A percentile compares a stretch with the other conserved stretches of the same genome.
Evolutionary conservation across 1,284 basidiomycete species (phyloP).

Genomic region (Ustanciosporium gigantosporum): DNA sequence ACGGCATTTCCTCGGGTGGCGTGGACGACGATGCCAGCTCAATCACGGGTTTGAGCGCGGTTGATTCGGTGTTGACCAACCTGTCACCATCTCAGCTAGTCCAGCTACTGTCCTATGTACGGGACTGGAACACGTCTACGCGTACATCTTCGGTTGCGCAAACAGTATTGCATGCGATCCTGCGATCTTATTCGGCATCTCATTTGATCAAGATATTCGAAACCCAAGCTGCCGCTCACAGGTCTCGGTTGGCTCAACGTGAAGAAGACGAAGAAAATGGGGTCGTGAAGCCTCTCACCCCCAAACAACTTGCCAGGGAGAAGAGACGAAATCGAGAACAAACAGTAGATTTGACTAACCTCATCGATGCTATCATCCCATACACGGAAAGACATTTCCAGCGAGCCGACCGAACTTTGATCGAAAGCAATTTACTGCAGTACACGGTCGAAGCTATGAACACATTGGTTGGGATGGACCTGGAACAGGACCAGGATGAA

Average conservation of each 20-base stretch:
- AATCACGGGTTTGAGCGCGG: constrained; percentile 49
- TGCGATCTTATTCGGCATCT: constrained; percentile 74
- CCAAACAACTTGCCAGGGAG: constrained; percentile 7
- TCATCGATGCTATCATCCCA: constrained; percentile 82
- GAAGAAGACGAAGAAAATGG: constrained; percentile 24
- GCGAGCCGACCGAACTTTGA: constrained; percentile 80
- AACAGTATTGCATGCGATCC: constrained; percentile 76
- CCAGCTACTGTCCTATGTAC: constrained; percentile 78
- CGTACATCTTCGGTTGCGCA: constrained; percentile 86
- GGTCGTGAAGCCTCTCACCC: background rate
- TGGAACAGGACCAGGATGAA: constrained; percentile 3
- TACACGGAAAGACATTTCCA: constrained; percentile 91
- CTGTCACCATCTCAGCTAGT: constrained; percentile 76
- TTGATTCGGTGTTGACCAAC: constrained; percentile 70
- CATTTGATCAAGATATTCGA: constrained; percentile 75
- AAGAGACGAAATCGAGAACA: constrained; percentile 61
- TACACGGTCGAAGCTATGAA: constrained; percentile 92
- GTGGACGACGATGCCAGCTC: constrained; percentile 9
- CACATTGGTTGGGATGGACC: constrained; percentile 49
- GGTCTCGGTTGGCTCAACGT: constrained; percentile 4
- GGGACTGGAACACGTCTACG: constrained; percentile 91
- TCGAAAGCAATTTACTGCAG: constrained; percentile 92
- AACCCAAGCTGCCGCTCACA: constrained; percentile 1
- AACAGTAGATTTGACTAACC: constrained; percentile 66
- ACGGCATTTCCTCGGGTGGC: background rate